These are phyloP conservation scores for Umbelopsis ramanniana DNA, from an alignment of 192 early-diverging fungal species.

Conservation along the genomic window DNA sequence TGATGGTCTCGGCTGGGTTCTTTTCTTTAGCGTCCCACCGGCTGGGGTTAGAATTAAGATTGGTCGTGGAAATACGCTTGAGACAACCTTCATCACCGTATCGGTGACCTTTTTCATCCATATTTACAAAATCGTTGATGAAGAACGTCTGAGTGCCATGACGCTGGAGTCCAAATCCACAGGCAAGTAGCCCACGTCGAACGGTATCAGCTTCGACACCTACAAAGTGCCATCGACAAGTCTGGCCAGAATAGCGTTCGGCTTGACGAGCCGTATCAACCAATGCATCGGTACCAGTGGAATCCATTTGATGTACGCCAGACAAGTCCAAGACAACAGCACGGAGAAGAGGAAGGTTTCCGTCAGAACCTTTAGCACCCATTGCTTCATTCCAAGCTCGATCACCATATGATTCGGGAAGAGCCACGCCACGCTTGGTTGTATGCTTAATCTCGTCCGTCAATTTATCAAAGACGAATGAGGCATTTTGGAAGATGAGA, in stretches of 20 bases:
- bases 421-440: constrained; percentile 27
- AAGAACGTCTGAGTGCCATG: constrained; percentile 17
- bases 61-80: background rate
- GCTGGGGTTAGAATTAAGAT: background rate
- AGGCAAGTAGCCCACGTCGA: constrained; percentile 25
- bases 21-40: background rate
- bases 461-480: constrained; percentile 60
- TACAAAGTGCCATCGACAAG: constrained; percentile 33
- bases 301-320: constrained; percentile 78
- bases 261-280: constrained; percentile 58
- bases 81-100: constrained; percentile 3
- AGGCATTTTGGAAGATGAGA: constrained; percentile 72
- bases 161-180: constrained; percentile 36
- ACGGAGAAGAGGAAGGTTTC: constrained; percentile 55
- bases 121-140: constrained; percentile 6
- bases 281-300: constrained; percentile 78
- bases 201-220: constrained; percentile 6
- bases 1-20: background rate
- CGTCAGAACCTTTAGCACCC: constrained; percentile 51
- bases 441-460: constrained; percentile 41
- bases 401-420: constrained; percentile 13
- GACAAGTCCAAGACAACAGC: constrained; percentile 85
- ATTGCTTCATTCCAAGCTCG: constrained; percentile 37
- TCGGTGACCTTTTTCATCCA: constrained; percentile 5
- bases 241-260: constrained; percentile 26